These are phyloP conservation scores for Acer yangbiense DNA, from an alignment of 345 rosid species.

Conservation along the genomic window DNA sequence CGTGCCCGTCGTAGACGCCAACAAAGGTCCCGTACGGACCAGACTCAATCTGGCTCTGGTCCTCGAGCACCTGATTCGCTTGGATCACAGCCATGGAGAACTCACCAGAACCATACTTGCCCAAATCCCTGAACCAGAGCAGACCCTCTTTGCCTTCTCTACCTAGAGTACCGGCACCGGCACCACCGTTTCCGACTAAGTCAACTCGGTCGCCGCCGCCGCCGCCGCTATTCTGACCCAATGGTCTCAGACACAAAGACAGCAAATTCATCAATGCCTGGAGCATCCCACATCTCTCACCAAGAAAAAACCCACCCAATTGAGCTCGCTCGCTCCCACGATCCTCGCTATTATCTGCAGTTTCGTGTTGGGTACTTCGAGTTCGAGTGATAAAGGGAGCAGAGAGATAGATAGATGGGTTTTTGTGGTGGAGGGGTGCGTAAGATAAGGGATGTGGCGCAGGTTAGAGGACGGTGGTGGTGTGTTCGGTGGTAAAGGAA, in stretches of 20 bases:
- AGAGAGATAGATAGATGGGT: conserved; percentile 2
- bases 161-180: conserved; percentile 25
- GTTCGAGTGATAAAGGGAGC: conserved; percentile 19
- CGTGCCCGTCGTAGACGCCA: conserved; percentile 93
- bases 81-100: conserved; percentile 94
- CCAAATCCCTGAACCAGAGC: conserved; percentile 78
- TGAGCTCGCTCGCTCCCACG: conserved; percentile 19
- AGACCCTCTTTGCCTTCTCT: conserved; percentile 76
- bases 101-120: conserved; percentile 66
- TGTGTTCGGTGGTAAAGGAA: conserved; percentile 75
- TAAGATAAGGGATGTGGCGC: conserved; percentile 16
- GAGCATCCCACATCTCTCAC: conserved; percentile 91
- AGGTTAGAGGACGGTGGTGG: conserved; percentile 33
- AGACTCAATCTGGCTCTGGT: conserved; percentile 90
- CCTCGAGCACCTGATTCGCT: conserved; percentile 86
- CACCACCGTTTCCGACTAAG: conserved; percentile 13
- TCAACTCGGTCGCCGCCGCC: conserved; percentile 26
- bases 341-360: conserved; percentile 10
- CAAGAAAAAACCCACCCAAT: conserved; percentile 25
- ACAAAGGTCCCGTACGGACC: conserved; percentile 91
- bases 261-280: conserved; percentile 88
- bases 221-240: conserved; percentile 45
- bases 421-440: conserved; percentile 35
- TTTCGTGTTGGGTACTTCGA: conserved; percentile 18
- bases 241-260: conserved; percentile 77